These are phyloP conservation scores for Cornus suecica DNA, from an alignment of 148 eudicot species.

Conservation along the genomic window DNA sequence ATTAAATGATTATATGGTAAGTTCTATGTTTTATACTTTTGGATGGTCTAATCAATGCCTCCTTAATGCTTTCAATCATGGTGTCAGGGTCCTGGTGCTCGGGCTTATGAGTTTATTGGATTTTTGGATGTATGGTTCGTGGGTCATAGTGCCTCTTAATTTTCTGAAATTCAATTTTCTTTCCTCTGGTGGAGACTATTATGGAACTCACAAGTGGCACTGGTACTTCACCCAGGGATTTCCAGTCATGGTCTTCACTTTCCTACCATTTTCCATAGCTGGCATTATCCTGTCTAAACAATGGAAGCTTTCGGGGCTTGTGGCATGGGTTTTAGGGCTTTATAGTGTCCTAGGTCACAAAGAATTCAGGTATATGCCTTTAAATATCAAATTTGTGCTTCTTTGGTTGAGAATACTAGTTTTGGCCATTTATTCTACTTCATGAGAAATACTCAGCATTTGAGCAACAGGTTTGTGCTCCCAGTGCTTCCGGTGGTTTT, in stretches of 20 bases:
- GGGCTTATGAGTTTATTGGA: slow-evolving; percentile 61
- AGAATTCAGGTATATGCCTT: slow-evolving; percentile 75
- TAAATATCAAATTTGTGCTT: slow-evolving; percentile 1
- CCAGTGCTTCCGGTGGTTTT: slow-evolving; percentile 93
- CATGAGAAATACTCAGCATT: slow-evolving; percentile 6
- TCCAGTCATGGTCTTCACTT: slow-evolving; percentile 78
- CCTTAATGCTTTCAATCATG: slow-evolving; percentile 5
- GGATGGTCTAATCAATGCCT: not conserved
- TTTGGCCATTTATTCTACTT: not conserved
- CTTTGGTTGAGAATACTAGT: not conserved
- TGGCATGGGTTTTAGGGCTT: slow-evolving; percentile 80
- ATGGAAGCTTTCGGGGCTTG: slow-evolving; percentile 78
- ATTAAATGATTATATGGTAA: not conserved
- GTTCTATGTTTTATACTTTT: slow-evolving; percentile 4
- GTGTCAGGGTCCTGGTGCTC: slow-evolving; percentile 63
- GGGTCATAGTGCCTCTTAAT: slow-evolving; percentile 88
- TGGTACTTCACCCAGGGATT: slow-evolving; percentile 98
- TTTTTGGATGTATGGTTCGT: slow-evolving; percentile 76
- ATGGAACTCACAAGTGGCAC: slow-evolving; percentile 97
- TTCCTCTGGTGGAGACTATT: slow-evolving; percentile 97
- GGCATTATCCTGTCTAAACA: slow-evolving; percentile 65
- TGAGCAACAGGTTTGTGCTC: slow-evolving; percentile 76
- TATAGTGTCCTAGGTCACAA: slow-evolving; percentile 94
- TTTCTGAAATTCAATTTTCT: slow-evolving; percentile 93
- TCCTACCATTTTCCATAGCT: slow-evolving; percentile 71